Evolutionary conservation across 2,329 filamentous ascomycete species (phyloP).

Genomic region (Fusarium tuaranense): DNA sequence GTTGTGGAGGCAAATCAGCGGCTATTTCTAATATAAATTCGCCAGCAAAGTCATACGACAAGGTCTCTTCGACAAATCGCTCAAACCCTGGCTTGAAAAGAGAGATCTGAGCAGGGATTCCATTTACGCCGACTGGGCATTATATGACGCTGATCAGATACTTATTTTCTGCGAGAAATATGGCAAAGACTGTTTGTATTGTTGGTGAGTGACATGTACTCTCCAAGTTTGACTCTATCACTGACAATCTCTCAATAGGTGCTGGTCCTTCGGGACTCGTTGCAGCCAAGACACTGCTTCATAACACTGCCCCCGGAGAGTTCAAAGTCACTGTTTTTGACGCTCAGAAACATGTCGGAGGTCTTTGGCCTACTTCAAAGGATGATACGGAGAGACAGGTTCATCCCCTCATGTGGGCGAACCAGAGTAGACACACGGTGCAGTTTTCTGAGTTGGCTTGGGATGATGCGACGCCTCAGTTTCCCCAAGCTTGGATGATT

Average conservation of each 20-base stretch:
- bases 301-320: constrained; percentile 63
- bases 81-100: constrained; percentile 28
- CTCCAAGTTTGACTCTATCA: neutral
- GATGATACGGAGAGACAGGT: constrained; percentile 63
- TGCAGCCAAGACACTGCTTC: constrained; percentile 78
- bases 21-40: neutral
- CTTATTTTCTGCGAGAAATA: constrained; percentile 33
- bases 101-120: constrained; percentile 11
- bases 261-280: constrained; percentile 77
- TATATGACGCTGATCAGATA: constrained; percentile 39
- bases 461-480: constrained; percentile 69
- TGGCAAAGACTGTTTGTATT: constrained; percentile 57
- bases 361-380: constrained; percentile 76
- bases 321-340: constrained; percentile 82
- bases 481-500: constrained; percentile 83
- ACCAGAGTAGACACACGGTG: constrained; percentile 83
- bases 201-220: constrained; percentile 48
- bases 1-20: neutral
- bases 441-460: constrained; percentile 80
- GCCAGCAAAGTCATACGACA: neutral
- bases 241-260: constrained; percentile 55
- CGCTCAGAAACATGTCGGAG: constrained; percentile 72
- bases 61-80: constrained; percentile 35
- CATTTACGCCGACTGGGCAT: neutral
- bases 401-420: constrained; percentile 77